phyloP scores from a whole-genome alignment of 345 rosid species.

The Arabis hirsuta region DNA sequence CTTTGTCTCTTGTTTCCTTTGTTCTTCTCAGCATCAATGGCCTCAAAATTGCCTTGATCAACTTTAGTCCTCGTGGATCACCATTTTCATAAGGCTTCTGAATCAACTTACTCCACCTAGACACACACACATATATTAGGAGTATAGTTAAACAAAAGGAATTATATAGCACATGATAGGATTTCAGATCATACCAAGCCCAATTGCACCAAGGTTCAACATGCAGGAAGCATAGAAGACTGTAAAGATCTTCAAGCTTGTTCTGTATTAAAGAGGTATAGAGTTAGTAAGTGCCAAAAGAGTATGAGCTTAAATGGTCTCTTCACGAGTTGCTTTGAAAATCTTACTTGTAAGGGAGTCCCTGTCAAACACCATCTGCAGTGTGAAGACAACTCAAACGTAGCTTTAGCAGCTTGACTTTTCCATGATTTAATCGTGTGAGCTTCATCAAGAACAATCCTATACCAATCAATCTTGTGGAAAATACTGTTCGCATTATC shows the following conservation, averaged over 20 bases:
- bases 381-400: slow-evolving; percentile 56
- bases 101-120: slow-evolving; percentile 69
- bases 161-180: neutral
- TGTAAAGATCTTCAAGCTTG: slow-evolving; percentile 68
- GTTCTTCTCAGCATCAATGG: slow-evolving; percentile 76
- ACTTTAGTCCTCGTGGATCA: slow-evolving; percentile 60
- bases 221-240: slow-evolving; percentile 71
- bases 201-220: slow-evolving; percentile 83
- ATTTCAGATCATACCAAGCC: slow-evolving; percentile 53
- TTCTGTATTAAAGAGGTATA: slow-evolving; percentile 48
- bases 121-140: slow-evolving; percentile 8
- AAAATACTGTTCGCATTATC: slow-evolving; percentile 52
- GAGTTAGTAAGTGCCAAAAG: slow-evolving; percentile 24
- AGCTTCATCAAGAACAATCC: slow-evolving; percentile 77
- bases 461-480: slow-evolving; percentile 65
- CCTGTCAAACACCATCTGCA: slow-evolving; percentile 81
- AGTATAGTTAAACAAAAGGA: neutral
- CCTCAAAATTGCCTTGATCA: slow-evolving; percentile 65
- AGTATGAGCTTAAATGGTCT: neutral
- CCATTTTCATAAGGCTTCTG: slow-evolving; percentile 74
- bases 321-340: neutral
- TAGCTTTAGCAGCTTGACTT: slow-evolving; percentile 58
- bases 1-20: slow-evolving; percentile 65
- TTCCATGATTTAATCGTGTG: slow-evolving; percentile 67
- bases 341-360: slow-evolving; percentile 68